Evolutionary conservation across 2,329 filamentous ascomycete genomes (phyloP).

Genomic region (Fusarium brevicatenulatum): DNA sequence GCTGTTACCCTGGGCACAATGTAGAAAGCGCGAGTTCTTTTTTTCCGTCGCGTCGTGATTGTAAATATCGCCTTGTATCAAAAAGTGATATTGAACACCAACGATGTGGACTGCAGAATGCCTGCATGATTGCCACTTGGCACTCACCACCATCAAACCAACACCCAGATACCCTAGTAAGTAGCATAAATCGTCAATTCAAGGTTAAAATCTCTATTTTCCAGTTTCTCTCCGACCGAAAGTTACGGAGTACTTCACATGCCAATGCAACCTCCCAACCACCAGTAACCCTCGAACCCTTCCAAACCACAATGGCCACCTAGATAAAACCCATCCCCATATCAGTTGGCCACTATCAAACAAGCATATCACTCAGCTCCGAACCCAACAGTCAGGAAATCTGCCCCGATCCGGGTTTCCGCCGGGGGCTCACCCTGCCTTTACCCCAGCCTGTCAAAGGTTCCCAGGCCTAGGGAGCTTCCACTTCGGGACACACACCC

Average conservation of each 20-base stretch:
- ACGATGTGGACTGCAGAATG: background rate
- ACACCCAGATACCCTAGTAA: no score
- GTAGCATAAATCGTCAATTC: background rate
- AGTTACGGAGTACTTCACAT: background rate
- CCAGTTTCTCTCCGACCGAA: background rate
- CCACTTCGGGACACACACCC: slow-evolving; percentile 16
- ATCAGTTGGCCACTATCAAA: slow-evolving; percentile 7
- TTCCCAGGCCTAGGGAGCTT: slow-evolving; percentile 27
- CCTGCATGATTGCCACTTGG: background rate
- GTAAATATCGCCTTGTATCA: fast-evolving
- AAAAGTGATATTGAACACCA: fast-evolving
- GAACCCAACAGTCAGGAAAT: background rate
- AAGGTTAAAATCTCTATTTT: background rate
- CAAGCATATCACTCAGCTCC: slow-evolving; percentile 3
- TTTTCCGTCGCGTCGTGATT: fast-evolving
- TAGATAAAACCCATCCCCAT: background rate
- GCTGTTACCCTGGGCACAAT: no score
- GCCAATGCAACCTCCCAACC: background rate
- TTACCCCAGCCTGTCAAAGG: slow-evolving; percentile 34
- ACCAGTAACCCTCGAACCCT: no score
- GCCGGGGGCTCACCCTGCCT: background rate
- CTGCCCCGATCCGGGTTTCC: background rate
- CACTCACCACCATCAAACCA: background rate
- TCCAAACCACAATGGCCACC: no score
- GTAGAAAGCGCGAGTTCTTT: no score